Percentiles rank a stretch among this genome's conserved stretches.
phyloP scores from a whole-genome alignment of 2,329 filamentous ascomycete species.

The Colletotrichum phormii region DNA sequence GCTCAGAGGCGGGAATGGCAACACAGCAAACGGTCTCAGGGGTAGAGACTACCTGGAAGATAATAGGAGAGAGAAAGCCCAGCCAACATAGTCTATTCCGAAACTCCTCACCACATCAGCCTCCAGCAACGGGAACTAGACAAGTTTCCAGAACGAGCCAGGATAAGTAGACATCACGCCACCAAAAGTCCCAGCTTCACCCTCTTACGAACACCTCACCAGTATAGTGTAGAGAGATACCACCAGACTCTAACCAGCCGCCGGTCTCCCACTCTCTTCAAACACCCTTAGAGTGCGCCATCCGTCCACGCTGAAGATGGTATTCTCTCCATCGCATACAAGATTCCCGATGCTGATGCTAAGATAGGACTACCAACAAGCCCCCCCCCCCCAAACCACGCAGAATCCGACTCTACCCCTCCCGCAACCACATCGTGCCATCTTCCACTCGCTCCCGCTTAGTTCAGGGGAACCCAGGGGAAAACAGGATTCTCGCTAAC shows the following conservation, averaged over 20 bases:
- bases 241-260: neutral
- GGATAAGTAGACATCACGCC: neutral
- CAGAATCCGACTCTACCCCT: neutral
- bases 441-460: neutral
- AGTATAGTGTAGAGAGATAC: neutral
- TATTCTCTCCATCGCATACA: neutral
- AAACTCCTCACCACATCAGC: neutral
- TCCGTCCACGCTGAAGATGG: neutral
- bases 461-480: constrained; percentile 4
- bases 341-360: neutral
- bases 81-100: neutral
- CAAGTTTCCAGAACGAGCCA: neutral
- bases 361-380: neutral
- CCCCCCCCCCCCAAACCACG: neutral
- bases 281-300: neutral
- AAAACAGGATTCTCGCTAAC: too few relatives aligned
- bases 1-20: neutral
- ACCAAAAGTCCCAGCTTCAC: neutral
- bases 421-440: too few relatives aligned
- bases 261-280: neutral
- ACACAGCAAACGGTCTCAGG: neutral
- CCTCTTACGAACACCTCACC: neutral
- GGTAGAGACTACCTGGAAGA: neutral
- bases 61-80: neutral
- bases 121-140: neutral